phyloP scores from a whole-genome alignment of 2,329 filamentous ascomycete genomes.

The Achaetomium macrosporum region DNA sequence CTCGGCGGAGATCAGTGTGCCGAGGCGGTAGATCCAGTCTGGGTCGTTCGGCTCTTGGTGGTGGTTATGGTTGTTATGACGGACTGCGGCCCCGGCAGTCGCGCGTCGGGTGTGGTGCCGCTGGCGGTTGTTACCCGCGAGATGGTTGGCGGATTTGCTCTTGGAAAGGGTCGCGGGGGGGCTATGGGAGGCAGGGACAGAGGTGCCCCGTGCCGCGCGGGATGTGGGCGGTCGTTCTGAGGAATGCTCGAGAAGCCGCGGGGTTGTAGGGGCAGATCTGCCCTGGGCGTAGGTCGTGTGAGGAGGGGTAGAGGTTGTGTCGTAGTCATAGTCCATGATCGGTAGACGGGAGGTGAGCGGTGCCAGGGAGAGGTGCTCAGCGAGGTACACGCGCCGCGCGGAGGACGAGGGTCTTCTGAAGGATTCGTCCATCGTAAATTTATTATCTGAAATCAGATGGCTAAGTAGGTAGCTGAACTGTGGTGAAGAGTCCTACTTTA shows the following conservation, averaged over 20 bases:
- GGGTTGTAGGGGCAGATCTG: slow-evolving; percentile 59
- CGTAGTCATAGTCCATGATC: slow-evolving; percentile 50
- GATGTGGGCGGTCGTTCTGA: slow-evolving; percentile 46
- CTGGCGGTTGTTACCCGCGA: slow-evolving; percentile 29
- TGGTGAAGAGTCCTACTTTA: too few relatives aligned
- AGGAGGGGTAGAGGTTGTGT: slow-evolving; percentile 33
- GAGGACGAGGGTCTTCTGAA: too few relatives aligned
- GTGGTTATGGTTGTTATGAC: slow-evolving; percentile 14
- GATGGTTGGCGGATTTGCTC: slow-evolving; percentile 58
- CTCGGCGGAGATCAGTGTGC: slow-evolving; percentile 56
- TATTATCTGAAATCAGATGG: too few relatives aligned
- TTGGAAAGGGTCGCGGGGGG: slow-evolving; percentile 39
- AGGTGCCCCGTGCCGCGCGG: slow-evolving; percentile 38
- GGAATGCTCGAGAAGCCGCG: slow-evolving; percentile 55
- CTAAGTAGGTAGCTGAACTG: too few relatives aligned
- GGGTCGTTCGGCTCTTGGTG: slow-evolving; percentile 35
- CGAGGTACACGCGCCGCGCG: too few relatives aligned
- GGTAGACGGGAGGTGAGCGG: slow-evolving; percentile 58
- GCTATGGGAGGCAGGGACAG: slow-evolving; percentile 27
- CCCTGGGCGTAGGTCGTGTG: slow-evolving; percentile 50
- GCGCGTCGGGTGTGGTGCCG: slow-evolving; percentile 13
- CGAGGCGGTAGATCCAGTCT: slow-evolving; percentile 61
- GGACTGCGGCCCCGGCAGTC: too few relatives aligned
- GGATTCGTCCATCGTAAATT: too few relatives aligned
- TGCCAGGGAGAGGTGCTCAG: slow-evolving; percentile 53